Base-by-base conservation (phyloP, 2,329 filamentous ascomycete genomes). In the Apiospora arundinis region DNA sequence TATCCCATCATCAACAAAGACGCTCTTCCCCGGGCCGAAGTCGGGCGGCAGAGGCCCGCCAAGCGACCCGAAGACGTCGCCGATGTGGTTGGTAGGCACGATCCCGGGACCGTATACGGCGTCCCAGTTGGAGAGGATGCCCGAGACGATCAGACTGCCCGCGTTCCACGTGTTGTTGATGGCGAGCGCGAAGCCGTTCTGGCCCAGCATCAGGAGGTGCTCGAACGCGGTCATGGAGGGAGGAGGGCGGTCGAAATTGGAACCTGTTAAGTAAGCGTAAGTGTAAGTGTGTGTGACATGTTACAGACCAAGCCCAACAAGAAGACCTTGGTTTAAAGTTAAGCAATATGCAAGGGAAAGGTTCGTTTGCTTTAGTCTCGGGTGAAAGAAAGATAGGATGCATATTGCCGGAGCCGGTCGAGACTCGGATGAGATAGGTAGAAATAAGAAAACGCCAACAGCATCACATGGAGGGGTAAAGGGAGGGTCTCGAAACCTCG, bases 171-270 rank as follows among this genome's bases (percentile, higher is more conserved):
- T 86, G 78, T 94, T 94, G 72, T 87, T 78, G 23, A 93, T 82
- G 2, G 92, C 88, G 42, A 91, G 88, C 42, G 81, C 79, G 77
- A 92, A 93, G 4, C 87, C 91, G 67, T 91, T 91, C 77, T 92
- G 89, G 52, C 92, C 81, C 0, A 85, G 81, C 52, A 87, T 84
- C 49, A 89, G 85, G 11, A 94, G 84, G 76, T 93, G 91, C 48
- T 90, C 84, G 25, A 86, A 84, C 11, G 89, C 85, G 0, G 86
- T 84, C 9, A 88, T 79, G 14, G 86, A 88, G 0, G 88, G 87
- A 32, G 89, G 91, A 0, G 91, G 91, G 7, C 92, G 88, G 78
- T 94, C 92, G 77, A 94, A 94, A 81, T 94, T 89, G 12, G 90
- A 92, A 0, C 87, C 90, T 77, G 66, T 49, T 1, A 45, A 67